Evolutionary conservation across 202 grass and related monocot species (phyloP).

Genomic region (Elaeis oleifera): DNA sequence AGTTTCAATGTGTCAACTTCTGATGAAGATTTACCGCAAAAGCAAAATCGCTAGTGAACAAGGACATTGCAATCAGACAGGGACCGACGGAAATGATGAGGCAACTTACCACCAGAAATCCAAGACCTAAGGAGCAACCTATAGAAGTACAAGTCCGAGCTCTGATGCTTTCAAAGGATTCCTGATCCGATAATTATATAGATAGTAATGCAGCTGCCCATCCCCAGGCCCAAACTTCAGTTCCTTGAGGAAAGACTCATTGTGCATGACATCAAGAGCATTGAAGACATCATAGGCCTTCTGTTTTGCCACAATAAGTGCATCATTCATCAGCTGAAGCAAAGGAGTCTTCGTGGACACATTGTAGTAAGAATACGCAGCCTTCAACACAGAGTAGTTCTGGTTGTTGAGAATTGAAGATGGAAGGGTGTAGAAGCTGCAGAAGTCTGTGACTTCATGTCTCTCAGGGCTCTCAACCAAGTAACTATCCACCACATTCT

Average conservation of each 20-base stretch:
- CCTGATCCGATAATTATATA: constrained; percentile 79
- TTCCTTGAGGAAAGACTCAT: constrained; percentile 80
- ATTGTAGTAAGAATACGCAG: constrained; percentile 93
- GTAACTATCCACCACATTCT: constrained; percentile 90
- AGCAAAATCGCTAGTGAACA: no score
- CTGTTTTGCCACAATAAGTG: constrained; percentile 84
- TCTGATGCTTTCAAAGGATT: constrained; percentile 65
- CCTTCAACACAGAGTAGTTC: constrained; percentile 69
- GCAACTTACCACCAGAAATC: background rate
- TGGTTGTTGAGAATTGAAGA: constrained; percentile 86
- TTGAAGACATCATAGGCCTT: constrained; percentile 95
- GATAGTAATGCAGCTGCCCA: constrained; percentile 94
- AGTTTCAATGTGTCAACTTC: no score
- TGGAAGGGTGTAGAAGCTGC: constrained; percentile 90
- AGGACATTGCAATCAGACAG: background rate
- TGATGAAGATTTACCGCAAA: no score
- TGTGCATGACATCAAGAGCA: constrained; percentile 91
- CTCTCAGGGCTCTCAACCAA: constrained; percentile 91
- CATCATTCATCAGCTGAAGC: constrained; percentile 92
- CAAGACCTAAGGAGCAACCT: constrained; percentile 15
- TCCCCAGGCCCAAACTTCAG: constrained; percentile 96
- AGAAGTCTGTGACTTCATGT: constrained; percentile 91
- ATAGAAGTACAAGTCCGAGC: constrained; percentile 88
- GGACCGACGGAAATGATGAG: constrained; percentile 1
- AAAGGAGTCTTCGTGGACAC: constrained; percentile 74